Conservation (phyloP, 331 rosid species). For the Telfairia occidentalis region DNA sequence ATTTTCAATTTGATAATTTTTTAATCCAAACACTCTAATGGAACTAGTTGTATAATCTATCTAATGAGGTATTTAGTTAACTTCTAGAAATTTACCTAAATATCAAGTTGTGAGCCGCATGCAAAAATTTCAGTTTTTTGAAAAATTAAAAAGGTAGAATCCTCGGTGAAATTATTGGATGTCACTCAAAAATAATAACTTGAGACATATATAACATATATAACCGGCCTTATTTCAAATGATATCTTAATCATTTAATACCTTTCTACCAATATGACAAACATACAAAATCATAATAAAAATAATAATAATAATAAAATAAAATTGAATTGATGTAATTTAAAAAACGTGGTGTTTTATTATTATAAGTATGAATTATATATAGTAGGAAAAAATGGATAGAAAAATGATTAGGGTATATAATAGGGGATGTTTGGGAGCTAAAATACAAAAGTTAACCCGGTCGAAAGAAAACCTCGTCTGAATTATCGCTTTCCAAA, state of each 20-base stretch:
- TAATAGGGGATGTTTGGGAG: background rate
- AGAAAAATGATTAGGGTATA: background rate
- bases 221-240: background rate
- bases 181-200: background rate
- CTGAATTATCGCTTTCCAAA: slow-evolving; percentile 5
- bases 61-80: background rate
- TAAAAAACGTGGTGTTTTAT: background rate
- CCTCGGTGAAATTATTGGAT: too few species aligned
- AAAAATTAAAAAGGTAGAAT: background rate
- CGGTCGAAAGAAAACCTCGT: background rate
- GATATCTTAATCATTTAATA: background rate
- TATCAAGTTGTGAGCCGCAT: too few species aligned
- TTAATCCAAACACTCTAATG: too few species aligned
- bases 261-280: background rate
- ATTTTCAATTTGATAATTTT: too few species aligned
- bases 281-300: background rate
- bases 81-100: background rate
- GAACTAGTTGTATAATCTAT: background rate
- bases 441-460: background rate
- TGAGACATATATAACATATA: too few species aligned
- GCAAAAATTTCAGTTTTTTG: too few species aligned
- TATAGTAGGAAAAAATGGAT: background rate
- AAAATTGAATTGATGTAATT: background rate
- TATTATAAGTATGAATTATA: background rate
- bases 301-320: too few species aligned